Evolutionary conservation across 2,329 filamentous ascomycete genomes (phyloP).

Genomic region (Penicillium glabrum): DNA sequence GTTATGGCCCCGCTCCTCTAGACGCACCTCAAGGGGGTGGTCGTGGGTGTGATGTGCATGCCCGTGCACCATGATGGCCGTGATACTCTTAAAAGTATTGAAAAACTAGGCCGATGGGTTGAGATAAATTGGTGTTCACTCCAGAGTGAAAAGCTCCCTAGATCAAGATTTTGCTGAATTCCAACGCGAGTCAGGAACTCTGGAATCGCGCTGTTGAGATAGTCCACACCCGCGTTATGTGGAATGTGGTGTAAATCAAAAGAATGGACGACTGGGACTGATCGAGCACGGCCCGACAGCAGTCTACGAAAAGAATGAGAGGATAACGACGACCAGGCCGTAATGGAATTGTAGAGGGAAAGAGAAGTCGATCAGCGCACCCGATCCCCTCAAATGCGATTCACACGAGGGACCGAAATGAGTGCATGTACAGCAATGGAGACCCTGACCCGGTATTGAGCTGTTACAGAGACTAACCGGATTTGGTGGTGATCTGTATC

Average conservation of each 20-base stretch:
- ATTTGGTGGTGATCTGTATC: not conserved
- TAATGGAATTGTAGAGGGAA: slow-evolving; percentile 6
- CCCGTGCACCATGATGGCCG: slow-evolving; percentile 31
- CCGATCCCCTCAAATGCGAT: not conserved
- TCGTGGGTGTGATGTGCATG: slow-evolving; percentile 25
- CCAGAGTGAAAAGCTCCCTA: slow-evolving; percentile 6
- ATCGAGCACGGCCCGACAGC: slow-evolving; percentile 22
- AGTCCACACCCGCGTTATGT: slow-evolving; percentile 12
- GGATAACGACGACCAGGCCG: slow-evolving; percentile 28
- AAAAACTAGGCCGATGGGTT: not conserved
- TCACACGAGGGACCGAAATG: not conserved
- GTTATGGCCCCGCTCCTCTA: slow-evolving; percentile 14
- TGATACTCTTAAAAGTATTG: not conserved
- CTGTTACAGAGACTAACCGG: not conserved
- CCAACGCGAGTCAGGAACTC: slow-evolving; percentile 16
- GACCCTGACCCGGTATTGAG: slow-evolving; percentile 12
- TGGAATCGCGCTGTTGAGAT: slow-evolving; percentile 13
- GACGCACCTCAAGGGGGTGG: slow-evolving; percentile 20
- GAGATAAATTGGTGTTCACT: slow-evolving; percentile 4
- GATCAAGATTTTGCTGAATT: slow-evolving; percentile 8
- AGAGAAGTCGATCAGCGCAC: not conserved
- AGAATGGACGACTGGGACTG: slow-evolving; percentile 23
- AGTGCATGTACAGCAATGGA: not conserved
- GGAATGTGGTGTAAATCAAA: slow-evolving; percentile 25
- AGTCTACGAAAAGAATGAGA: slow-evolving; percentile 19